Conservation (phyloP, 345 rosid genomes). For the Eucalyptus camaldulensis region DNA sequence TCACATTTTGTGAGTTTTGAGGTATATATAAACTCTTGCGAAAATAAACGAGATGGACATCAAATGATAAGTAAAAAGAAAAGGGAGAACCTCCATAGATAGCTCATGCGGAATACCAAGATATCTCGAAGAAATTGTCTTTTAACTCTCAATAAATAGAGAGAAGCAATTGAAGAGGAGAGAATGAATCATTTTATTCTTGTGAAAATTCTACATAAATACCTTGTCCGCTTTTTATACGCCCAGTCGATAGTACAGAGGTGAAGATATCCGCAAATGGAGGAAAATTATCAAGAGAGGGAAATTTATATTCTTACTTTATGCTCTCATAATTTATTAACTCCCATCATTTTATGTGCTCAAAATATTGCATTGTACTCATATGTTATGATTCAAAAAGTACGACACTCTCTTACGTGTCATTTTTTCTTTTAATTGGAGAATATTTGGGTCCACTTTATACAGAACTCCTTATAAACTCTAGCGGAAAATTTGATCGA, state of each 20-base stretch:
- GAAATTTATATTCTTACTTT: not conserved
- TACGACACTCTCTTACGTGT: not conserved
- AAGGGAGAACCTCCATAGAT: not conserved
- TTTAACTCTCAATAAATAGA: not conserved
- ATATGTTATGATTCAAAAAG: not conserved
- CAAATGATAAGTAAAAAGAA: not conserved
- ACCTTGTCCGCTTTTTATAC: not conserved
- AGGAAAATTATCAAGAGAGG: not conserved
- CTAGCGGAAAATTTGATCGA: not conserved
- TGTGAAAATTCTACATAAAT: not conserved
- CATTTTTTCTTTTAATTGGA: not conserved
- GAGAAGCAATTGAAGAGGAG: not conserved
- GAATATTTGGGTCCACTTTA: not conserved
- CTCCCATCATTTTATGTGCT: not conserved
- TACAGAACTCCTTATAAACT: not conserved
- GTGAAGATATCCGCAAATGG: not conserved
- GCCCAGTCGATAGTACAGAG: not conserved
- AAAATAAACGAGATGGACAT: not conserved
- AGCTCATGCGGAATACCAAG: not conserved
- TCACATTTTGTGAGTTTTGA: not conserved
- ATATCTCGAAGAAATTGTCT: not conserved
- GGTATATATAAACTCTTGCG: not conserved
- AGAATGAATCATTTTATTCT: not conserved
- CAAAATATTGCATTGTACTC: not conserved
- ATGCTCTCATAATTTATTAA: not conserved